Evolutionary conservation across 768 basidiomycete species (phyloP), one percentile per base, ranked within the genome.

Genomic region (Leucosporidium creatinivorum): DNA sequence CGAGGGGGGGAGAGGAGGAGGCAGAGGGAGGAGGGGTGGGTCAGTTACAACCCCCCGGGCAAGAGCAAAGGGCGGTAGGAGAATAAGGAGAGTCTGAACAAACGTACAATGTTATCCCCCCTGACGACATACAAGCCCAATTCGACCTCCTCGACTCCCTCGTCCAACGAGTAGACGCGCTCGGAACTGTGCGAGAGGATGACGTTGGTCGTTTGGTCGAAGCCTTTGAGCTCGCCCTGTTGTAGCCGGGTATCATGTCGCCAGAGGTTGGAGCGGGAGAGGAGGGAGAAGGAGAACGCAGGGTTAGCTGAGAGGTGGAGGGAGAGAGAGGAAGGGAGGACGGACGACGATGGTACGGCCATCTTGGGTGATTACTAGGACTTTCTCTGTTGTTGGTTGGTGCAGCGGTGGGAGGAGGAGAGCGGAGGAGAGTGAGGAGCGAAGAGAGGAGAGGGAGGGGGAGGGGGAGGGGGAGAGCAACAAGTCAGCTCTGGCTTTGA

Each of bases 101-200:
- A 52, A 85, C 91, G 78, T 75, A 97, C 96, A 94, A 73, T 93
- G 84, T 93, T 93, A 77, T 99, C 96, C 4, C 96, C 96, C 75
- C 97, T 93, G 77, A 99, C 92, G 75, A 99, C 86, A 79, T 99
- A 98, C 55, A 98, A 82, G 0, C 96, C 96, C 30, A 98, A 82
- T 0, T 91, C 89, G 15, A 93, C 86, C 82, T 97, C 93, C 79
- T 97, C 91, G 31, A 96, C 92, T 50, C 89, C 89, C 75, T 90
- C 89, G 21, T 99, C 96, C 62, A 84, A 79, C 76, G 88, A 89
- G 78, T 89, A 98, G 44, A 97, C 86, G 73, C 94, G 86, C 77
- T 99, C 96, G 76, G 88, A 91, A 65, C 87, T 89, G 77, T 93
- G 90, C 19, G 93, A 88, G 65, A 99, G 85, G 72, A 99, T 92